A percentile compares a stretch with the other conserved stretches of the same genome.
phyloP scores from a whole-genome alignment of 176 grass and related monocot species.

The Alloteropsis semialata region DNA sequence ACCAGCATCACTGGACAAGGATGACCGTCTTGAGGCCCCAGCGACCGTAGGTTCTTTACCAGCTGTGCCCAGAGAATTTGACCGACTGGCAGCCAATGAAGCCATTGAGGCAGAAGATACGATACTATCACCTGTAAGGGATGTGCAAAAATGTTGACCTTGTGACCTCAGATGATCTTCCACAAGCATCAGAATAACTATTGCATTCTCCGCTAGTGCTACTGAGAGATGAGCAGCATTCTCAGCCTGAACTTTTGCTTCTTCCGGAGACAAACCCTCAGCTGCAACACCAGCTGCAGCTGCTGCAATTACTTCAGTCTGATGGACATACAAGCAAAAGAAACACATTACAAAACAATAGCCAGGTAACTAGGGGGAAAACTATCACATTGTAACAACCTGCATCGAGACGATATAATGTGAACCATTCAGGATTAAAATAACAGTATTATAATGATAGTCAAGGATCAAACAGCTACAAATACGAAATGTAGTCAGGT shows the following conservation, averaged over 20 bases:
- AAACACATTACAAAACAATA: slow-evolving; percentile 18
- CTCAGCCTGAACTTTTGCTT: slow-evolving; percentile 94
- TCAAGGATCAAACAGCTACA: background rate
- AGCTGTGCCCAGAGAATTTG: slow-evolving; percentile 67
- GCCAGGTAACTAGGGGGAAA: background rate
- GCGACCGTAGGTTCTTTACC: slow-evolving; percentile 51
- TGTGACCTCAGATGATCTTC: slow-evolving; percentile 98
- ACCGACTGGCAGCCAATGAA: slow-evolving; percentile 57
- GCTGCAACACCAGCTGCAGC: slow-evolving; percentile 98
- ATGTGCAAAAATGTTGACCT: slow-evolving; percentile 68
- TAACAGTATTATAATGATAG: background rate
- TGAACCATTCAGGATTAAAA: slow-evolving; percentile 1
- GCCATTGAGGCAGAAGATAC: slow-evolving; percentile 43
- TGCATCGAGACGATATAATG: slow-evolving; percentile 2
- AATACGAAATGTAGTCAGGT: background rate
- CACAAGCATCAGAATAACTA: slow-evolving; percentile 97
- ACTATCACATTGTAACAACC: background rate
- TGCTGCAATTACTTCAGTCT: slow-evolving; percentile 99
- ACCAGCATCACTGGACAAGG: slow-evolving; percentile 76
- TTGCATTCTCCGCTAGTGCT: slow-evolving; percentile 93
- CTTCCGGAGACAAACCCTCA: slow-evolving; percentile 85
- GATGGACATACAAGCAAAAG: slow-evolving; percentile 33
- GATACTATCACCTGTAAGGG: slow-evolving; percentile 40
- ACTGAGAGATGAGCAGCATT: slow-evolving; percentile 94
- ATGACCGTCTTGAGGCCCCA: slow-evolving; percentile 47